phyloP scores from a whole-genome alignment of 2,329 filamentous ascomycete species.

The Trichoderma pleuroti region DNA sequence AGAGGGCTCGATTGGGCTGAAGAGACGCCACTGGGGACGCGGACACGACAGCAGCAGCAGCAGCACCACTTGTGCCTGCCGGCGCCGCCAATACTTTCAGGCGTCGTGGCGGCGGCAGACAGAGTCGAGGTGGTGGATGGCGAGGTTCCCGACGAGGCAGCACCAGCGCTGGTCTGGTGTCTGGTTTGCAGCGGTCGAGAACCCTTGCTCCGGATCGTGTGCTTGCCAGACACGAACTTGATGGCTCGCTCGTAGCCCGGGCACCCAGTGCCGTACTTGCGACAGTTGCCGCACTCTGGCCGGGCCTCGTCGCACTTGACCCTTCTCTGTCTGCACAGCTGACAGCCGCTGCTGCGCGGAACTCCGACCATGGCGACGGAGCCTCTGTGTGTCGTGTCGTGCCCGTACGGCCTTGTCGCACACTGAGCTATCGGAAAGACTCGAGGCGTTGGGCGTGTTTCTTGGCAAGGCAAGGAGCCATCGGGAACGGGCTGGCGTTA shows the following conservation, averaged over 20 bases:
- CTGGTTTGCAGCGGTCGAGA: constrained; percentile 9
- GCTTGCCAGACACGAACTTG: constrained; percentile 42
- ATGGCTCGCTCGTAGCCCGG: constrained; percentile 38
- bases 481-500: neutral
- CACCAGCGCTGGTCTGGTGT: constrained; percentile 11
- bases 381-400: neutral
- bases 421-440: neutral
- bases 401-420: neutral
- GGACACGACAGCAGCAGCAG: constrained; percentile 14
- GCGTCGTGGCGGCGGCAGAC: neutral
- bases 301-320: constrained; percentile 46
- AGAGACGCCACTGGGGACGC: constrained; percentile 19
- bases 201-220: constrained; percentile 34
- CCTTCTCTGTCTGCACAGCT: constrained; percentile 39
- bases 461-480: constrained; percentile 9
- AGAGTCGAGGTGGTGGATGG: constrained; percentile 21
- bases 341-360: constrained; percentile 37
- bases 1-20: constrained; percentile 28
- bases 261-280: constrained; percentile 37
- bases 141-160: constrained; percentile 23
- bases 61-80: neutral
- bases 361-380: constrained; percentile 36
- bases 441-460: neutral
- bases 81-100: neutral
- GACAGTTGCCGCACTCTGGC: constrained; percentile 40